Percentiles rank a stretch among this genome's conserved stretches.
Evolutionary conservation across 2,329 filamentous ascomycete genomes (phyloP).

Genomic region (Rhexocercosporidium sp.): DNA sequence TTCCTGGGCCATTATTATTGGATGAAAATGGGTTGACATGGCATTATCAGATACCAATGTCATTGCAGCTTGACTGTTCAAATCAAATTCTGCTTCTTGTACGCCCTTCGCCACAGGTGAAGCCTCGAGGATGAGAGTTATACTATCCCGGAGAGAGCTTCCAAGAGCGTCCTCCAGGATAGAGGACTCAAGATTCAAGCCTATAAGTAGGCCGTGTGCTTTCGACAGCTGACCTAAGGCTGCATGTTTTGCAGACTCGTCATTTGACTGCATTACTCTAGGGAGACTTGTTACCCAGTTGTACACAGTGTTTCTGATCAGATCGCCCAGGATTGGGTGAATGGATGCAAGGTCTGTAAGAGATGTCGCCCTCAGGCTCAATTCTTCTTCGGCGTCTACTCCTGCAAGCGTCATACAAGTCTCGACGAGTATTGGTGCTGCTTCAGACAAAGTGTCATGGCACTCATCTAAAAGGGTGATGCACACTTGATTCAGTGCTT

Average conservation of each 20-base stretch:
- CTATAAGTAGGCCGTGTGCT: conserved; percentile 68
- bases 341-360: conserved; percentile 67
- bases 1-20: conserved; percentile 66
- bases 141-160: conserved; percentile 74
- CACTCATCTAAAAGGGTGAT: conserved; percentile 80
- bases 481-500: conserved; percentile 73
- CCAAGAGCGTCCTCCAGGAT: conserved; percentile 71
- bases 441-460: conserved; percentile 71
- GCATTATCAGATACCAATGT: conserved; percentile 33
- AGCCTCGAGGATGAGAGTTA: conserved; percentile 49
- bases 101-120: conserved; percentile 22
- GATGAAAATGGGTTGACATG: conserved; percentile 53
- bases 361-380: conserved; percentile 48
- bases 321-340: conserved; percentile 65
- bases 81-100: conserved; percentile 38
- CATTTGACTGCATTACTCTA: conserved; percentile 80
- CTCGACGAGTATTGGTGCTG: conserved; percentile 75
- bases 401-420: conserved; percentile 74
- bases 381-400: conserved; percentile 49
- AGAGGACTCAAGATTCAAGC: conserved; percentile 66
- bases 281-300: conserved; percentile 84
- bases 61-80: conserved; percentile 40
- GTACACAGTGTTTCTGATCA: conserved; percentile 74
- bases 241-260: conserved; percentile 76
- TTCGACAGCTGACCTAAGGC: conserved; percentile 79